Conservation (phyloP, 306 rosid species). For the Cicer pinnatifidum region DNA sequence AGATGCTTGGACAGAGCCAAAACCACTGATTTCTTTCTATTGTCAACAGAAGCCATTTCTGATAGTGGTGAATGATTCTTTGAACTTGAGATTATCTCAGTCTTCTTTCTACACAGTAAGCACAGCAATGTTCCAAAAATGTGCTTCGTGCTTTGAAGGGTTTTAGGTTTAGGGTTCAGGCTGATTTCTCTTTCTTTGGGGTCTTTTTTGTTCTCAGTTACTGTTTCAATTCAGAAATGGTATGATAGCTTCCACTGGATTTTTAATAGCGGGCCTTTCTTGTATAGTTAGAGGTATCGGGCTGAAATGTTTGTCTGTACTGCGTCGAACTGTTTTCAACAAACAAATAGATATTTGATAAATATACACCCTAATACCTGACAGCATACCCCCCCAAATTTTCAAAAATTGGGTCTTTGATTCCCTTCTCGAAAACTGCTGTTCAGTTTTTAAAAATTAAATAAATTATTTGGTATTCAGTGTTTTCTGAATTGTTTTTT, state of each 20-base stretch:
- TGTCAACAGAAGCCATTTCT: constrained; percentile 59
- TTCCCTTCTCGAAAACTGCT: too few species aligned
- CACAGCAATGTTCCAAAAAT: neutral
- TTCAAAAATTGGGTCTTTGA: too few species aligned
- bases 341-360: too few species aligned
- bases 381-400: too few species aligned
- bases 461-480: too few species aligned
- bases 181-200: neutral
- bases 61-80: constrained; percentile 24
- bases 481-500: too few species aligned
- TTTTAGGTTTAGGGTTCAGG: constrained; percentile 38
- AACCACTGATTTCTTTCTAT: constrained; percentile 56
- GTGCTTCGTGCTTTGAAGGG: constrained; percentile 31
- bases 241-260: constrained; percentile 4
- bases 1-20: constrained; percentile 64
- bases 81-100: constrained; percentile 3
- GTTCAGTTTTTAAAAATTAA: too few species aligned
- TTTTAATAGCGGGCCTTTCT: neutral
- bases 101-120: neutral
- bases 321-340: too few species aligned
- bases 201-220: neutral
- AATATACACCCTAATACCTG: too few species aligned
- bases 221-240: constrained; percentile 21
- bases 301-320: too few species aligned
- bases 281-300: neutral